These are phyloP conservation scores for Lactarius sanguifluus DNA, from an alignment of 768 basidiomycete species.

Conservation along the genomic window DNA sequence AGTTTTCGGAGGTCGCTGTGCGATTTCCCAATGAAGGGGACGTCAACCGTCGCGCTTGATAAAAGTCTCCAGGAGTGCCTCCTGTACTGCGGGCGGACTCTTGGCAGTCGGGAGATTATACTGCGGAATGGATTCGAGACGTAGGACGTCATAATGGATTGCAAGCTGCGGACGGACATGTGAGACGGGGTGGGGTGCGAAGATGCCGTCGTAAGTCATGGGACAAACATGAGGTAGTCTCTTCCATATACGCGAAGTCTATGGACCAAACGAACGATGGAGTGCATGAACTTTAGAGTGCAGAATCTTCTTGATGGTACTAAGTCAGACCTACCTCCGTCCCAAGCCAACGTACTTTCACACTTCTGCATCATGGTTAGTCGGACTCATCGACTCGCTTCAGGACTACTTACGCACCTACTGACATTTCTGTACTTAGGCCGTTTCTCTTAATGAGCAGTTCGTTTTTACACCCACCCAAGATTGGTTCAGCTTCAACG, in stretches of 20 bases:
- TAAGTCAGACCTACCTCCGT: not conserved
- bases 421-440: not conserved
- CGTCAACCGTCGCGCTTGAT: not conserved
- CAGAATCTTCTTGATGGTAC: not conserved
- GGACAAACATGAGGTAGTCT: not conserved
- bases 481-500: constrained; percentile 56
- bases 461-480: constrained; percentile 52
- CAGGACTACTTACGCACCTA: not conserved
- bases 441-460: constrained; percentile 1
- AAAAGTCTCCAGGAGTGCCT: not conserved
- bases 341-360: not conserved
- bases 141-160: not conserved
- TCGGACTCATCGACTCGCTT: not conserved
- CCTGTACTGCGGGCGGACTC: not conserved
- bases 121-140: not conserved
- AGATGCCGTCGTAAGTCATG: not conserved
- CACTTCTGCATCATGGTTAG: constrained; percentile 1
- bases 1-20: not conserved
- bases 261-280: not conserved
- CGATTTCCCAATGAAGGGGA: not conserved
- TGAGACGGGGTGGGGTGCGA: not conserved
- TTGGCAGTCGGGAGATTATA: not conserved
- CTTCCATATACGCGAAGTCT: not conserved
- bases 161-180: not conserved
- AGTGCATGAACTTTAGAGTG: not conserved